Percentiles rank a stretch among this genome's conserved stretches.
Conservation (phyloP, 345 rosid genomes). For the Turnera subulata region DNA sequence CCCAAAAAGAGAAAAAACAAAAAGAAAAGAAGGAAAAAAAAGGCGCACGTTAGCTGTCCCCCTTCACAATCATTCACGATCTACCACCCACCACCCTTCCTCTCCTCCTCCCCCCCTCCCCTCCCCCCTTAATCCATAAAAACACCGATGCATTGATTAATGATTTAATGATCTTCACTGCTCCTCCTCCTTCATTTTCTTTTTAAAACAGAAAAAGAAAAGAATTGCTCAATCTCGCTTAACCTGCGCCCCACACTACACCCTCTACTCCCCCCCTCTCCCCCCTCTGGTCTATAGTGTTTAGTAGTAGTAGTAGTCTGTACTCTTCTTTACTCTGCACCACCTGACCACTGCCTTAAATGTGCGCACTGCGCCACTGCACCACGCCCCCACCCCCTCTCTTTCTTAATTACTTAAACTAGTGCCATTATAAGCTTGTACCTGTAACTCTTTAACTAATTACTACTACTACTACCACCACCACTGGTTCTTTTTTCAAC, state of each 20-base stretch:
- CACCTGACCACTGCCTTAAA: no score
- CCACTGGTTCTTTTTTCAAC: no score
- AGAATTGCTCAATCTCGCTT: conserved; percentile 1
- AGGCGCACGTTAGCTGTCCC: conserved; percentile 16
- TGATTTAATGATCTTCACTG: background rate
- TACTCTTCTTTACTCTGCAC: no score
- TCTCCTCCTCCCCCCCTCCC: background rate
- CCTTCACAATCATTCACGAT: conserved; percentile 4
- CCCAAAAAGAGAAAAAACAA: no score
- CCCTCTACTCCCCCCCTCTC: conserved; percentile 11
- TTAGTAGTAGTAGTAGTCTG: no score
- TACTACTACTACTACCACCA: no score
- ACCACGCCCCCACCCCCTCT: no score
- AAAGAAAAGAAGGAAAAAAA: background rate
- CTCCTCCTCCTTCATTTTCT: background rate
- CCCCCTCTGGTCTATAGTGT: background rate
- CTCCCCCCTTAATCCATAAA: background rate
- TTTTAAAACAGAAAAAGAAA: background rate
- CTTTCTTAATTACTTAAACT: no score
- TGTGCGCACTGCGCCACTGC: no score
- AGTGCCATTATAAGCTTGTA: no score
- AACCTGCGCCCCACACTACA: conserved; percentile 20
- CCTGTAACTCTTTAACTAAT: no score
- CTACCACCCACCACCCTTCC: no score
- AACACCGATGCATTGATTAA: background rate